phyloP scores from a whole-genome alignment of 768 basidiomycete genomes.

The Tylopilus subfusipes region DNA sequence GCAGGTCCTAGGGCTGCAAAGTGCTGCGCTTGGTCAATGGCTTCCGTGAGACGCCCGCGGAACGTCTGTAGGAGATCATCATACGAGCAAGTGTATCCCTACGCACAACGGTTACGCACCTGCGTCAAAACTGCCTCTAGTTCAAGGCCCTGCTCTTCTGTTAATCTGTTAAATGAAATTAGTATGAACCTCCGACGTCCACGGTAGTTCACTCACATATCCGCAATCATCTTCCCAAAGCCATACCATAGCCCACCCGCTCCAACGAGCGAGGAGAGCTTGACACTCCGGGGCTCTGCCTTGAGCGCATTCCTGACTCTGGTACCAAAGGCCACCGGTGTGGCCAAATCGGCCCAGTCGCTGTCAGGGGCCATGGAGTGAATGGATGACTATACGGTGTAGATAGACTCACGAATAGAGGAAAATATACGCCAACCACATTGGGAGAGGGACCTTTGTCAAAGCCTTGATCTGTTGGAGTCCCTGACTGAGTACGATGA shows the following conservation, averaged over 20 bases:
- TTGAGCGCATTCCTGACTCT: conserved; percentile 84
- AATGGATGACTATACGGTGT: background rate
- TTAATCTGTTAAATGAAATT: conserved; percentile 48
- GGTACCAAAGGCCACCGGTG: conserved; percentile 71
- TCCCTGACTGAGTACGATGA: conserved; percentile 6
- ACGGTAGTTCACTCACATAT: conserved; percentile 51
- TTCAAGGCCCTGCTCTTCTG: conserved; percentile 68
- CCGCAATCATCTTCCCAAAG: conserved; percentile 82
- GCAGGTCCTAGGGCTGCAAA: conserved; percentile 69
- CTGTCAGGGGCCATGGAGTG: conserved; percentile 36
- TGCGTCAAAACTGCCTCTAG: conserved; percentile 70
- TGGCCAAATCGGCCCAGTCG: conserved; percentile 85
- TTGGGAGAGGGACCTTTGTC: conserved; percentile 78
- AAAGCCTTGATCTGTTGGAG: conserved; percentile 63
- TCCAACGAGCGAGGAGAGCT: conserved; percentile 78
- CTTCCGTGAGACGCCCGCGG: conserved; percentile 69
- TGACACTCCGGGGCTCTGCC: conserved; percentile 84
- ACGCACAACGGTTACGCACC: conserved; percentile 35
- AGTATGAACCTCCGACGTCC: background rate
- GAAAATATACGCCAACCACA: conserved; percentile 89
- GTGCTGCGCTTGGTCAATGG: conserved; percentile 85
- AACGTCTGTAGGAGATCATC: conserved; percentile 54
- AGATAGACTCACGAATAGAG: conserved; percentile 60
- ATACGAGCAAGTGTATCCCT: background rate
- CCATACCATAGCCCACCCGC: conserved; percentile 90